phyloP scores from a whole-genome alignment of 768 basidiomycete species.

The Russula compacta region DNA sequence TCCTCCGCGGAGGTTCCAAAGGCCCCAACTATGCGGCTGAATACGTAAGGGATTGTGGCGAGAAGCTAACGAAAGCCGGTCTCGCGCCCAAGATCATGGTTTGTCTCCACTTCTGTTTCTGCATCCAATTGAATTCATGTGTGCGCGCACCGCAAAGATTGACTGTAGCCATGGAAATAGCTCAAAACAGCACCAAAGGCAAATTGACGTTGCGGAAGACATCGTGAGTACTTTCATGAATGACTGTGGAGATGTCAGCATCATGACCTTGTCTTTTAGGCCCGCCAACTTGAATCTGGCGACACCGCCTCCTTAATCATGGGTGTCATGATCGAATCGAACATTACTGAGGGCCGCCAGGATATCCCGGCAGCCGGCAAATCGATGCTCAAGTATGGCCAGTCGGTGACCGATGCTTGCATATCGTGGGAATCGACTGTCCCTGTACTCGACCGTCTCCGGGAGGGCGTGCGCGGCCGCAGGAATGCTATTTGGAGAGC shows the following conservation, averaged over 20 bases:
- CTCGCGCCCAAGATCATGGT: slow-evolving; percentile 84
- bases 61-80: slow-evolving; percentile 70
- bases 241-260: slow-evolving; percentile 12
- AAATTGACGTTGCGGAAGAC: slow-evolving; percentile 82
- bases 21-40: slow-evolving; percentile 86
- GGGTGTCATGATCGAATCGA: slow-evolving; percentile 95
- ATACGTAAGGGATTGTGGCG: slow-evolving; percentile 66
- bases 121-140: neutral
- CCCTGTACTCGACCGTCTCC: slow-evolving; percentile 69
- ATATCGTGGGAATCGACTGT: slow-evolving; percentile 87
- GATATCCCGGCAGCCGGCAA: slow-evolving; percentile 70
- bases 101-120: slow-evolving; percentile 3
- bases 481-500: slow-evolving; percentile 37
- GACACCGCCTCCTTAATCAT: slow-evolving; percentile 70
- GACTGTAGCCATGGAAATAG: slow-evolving; percentile 98
- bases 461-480: slow-evolving; percentile 81
- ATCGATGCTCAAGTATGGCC: slow-evolving; percentile 67
- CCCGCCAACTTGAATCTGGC: slow-evolving; percentile 57
- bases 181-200: slow-evolving; percentile 82
- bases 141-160: slow-evolving; percentile 40
- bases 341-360: slow-evolving; percentile 80
- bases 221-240: slow-evolving; percentile 46
- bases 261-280: slow-evolving; percentile 34
- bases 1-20: slow-evolving; percentile 80
- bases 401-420: slow-evolving; percentile 84